These are phyloP conservation scores for Saccharomycopsis babjevae DNA, from an alignment of 805 yeast species.

Conservation along the genomic window DNA sequence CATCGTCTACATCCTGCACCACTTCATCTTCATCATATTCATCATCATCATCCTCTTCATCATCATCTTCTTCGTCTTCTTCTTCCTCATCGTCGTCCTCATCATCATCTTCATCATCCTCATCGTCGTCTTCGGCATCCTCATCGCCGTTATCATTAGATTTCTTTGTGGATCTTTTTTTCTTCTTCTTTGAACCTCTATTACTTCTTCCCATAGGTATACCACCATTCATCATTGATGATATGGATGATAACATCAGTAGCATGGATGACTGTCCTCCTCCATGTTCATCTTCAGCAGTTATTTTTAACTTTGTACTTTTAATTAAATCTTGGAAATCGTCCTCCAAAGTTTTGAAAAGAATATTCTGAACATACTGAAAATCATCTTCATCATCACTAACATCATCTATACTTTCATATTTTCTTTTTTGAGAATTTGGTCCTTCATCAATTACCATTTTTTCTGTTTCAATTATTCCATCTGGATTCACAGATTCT, in stretches of 20 bases:
- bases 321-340: constrained; percentile 2
- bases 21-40: background rate
- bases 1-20: background rate
- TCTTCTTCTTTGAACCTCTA: constrained; percentile 1
- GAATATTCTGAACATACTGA: constrained; percentile 5
- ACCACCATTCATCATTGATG: background rate
- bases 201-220: background rate
- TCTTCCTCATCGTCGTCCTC: background rate
- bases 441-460: background rate
- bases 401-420: constrained; percentile 8
- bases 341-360: constrained; percentile 6
- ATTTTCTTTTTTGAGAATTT: background rate
- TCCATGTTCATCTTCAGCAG: constrained; percentile 13
- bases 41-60: background rate
- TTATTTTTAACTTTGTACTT: constrained; percentile 5
- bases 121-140: background rate
- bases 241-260: background rate
- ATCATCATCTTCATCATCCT: background rate
- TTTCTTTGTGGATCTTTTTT: constrained; percentile 1
- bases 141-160: background rate
- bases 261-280: constrained; percentile 3
- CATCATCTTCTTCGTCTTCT: background rate
- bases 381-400: constrained; percentile 16
- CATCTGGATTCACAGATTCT: no score
- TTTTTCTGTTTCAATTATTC: background rate